phyloP scores from a whole-genome alignment of 2,329 filamentous ascomycete genomes.

The Exophiala dermatitidis region DNA sequence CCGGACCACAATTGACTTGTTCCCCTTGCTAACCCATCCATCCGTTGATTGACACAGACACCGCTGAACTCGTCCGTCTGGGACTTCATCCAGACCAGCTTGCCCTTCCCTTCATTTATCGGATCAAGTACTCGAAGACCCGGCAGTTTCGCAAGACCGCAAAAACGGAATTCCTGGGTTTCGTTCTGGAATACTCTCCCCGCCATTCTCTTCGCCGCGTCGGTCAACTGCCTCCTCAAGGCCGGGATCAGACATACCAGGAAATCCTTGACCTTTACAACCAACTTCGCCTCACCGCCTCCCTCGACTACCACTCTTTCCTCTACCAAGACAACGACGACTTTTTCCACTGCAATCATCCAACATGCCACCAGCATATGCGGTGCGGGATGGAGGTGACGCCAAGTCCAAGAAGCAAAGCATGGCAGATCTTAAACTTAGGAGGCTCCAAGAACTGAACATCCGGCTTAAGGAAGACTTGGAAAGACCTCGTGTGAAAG shows the following conservation, averaged over 20 bases:
- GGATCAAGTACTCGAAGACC: neutral
- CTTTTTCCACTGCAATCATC: constrained; percentile 15
- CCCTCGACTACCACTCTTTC: constrained; percentile 15
- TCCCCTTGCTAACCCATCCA: constrained; percentile 17
- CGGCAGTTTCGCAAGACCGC: neutral
- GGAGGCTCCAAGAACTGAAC: constrained; percentile 93
- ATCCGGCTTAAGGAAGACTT: constrained; percentile 91
- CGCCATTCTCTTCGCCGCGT: constrained; percentile 7
- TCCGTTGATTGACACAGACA: constrained; percentile 2
- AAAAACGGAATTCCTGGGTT: neutral
- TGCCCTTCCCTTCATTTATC: constrained; percentile 4
- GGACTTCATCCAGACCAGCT: constrained; percentile 16
- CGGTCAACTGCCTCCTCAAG: constrained; percentile 5
- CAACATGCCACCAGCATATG: constrained; percentile 56
- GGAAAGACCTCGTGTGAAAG: constrained; percentile 88
- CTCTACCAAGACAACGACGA: constrained; percentile 13
- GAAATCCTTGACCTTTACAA: neutral
- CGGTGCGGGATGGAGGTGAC: constrained; percentile 58
- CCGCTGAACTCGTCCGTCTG: constrained; percentile 4
- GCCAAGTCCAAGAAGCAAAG: constrained; percentile 92
- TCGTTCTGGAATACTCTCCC: constrained; percentile 5
- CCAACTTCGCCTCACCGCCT: constrained; percentile 5
- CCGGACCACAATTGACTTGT: constrained; percentile 4
- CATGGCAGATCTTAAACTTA: constrained; percentile 96
- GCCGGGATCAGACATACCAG: neutral